Evolutionary conservation across 2,329 filamentous ascomycete genomes (phyloP).

Genomic region (Lachnellula arida): DNA sequence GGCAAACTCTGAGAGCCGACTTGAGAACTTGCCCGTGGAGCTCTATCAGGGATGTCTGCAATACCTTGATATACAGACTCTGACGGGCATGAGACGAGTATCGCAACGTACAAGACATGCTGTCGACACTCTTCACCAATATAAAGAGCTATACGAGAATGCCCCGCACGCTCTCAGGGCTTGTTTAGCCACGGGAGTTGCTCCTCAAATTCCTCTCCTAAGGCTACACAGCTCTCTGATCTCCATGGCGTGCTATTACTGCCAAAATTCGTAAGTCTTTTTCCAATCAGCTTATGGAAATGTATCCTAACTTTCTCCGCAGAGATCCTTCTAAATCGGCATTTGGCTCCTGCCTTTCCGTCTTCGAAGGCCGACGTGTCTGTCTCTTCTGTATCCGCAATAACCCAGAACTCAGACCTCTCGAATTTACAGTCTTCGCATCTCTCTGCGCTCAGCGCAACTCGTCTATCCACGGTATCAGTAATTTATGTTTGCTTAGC

Average conservation of each 20-base stretch:
- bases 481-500: neutral
- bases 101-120: slow-evolving; percentile 9
- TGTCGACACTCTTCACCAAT: slow-evolving; percentile 9
- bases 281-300: neutral
- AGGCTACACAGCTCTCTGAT: slow-evolving; percentile 11
- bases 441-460: slow-evolving; percentile 5
- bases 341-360: slow-evolving; percentile 12
- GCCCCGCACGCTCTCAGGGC: slow-evolving; percentile 11
- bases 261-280: slow-evolving; percentile 3
- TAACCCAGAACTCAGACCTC: slow-evolving; percentile 2
- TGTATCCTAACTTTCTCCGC: neutral
- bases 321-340: neutral
- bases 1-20: neutral
- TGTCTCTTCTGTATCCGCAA: slow-evolving; percentile 17
- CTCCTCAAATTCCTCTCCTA: slow-evolving; percentile 7
- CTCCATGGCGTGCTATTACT: slow-evolving; percentile 12
- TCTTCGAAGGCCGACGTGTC: slow-evolving; percentile 10
- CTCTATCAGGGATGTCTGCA: slow-evolving; percentile 10
- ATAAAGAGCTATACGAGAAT: slow-evolving; percentile 9
- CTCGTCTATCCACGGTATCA: neutral
- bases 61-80: slow-evolving; percentile 7
- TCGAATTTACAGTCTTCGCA: slow-evolving; percentile 8
- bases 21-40: slow-evolving; percentile 10
- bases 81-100: slow-evolving; percentile 8
- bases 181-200: slow-evolving; percentile 9